phyloP scores from a whole-genome alignment of 148 eudicot species.

The Mesembryanthemum crystallinum region DNA sequence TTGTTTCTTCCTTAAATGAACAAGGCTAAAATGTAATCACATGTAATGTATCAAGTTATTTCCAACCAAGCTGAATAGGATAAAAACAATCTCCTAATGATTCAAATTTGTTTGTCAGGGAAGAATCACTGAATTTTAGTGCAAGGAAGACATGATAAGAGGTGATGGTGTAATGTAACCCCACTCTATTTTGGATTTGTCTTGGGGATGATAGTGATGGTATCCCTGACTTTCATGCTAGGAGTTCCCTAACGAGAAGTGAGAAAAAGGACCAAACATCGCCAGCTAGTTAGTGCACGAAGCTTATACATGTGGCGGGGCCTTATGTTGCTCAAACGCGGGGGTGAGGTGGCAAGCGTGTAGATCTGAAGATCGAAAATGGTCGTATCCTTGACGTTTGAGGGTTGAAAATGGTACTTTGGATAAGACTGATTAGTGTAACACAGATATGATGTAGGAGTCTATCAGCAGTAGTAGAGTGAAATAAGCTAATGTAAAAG shows the following conservation, averaged over 20 bases:
- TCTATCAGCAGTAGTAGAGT: too few species aligned
- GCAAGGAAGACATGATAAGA: neutral
- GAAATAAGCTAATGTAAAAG: too few species aligned
- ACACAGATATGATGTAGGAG: too few species aligned
- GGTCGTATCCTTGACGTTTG: too few species aligned
- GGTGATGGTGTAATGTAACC: conserved; percentile 13
- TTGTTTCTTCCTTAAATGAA: neutral
- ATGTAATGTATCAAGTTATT: conserved; percentile 22
- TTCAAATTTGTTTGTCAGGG: neutral
- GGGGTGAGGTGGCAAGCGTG: neutral
- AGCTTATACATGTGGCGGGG: neutral
- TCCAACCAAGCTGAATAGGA: conserved; percentile 12
- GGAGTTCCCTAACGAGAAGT: neutral
- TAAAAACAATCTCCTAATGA: neutral
- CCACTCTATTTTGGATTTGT: conserved; percentile 4
- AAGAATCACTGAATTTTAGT: neutral
- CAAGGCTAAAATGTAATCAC: conserved; percentile 14
- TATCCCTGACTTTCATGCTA: neutral
- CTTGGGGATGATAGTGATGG: neutral
- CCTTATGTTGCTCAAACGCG: neutral
- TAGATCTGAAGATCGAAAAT: neutral
- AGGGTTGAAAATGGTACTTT: too few species aligned
- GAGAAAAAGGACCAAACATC: neutral
- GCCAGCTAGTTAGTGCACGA: neutral
- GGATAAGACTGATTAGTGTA: too few species aligned